Evolutionary conservation across 805 yeast genomes (phyloP), one percentile per base, ranked within the genome.

Genomic region (Komagataella populi): DNA sequence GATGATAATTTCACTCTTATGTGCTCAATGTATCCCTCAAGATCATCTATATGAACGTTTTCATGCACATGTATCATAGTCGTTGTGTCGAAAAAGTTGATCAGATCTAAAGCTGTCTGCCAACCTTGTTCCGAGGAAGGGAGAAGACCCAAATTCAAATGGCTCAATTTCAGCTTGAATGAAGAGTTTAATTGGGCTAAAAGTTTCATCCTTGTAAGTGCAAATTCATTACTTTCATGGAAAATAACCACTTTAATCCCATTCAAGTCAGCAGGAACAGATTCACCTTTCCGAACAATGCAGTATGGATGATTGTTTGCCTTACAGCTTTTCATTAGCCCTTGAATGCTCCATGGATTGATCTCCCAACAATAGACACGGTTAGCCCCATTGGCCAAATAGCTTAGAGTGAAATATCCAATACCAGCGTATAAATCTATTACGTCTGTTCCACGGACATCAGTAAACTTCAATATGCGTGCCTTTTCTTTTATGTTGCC

Each of bases 401-500:
- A 87, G 48, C 86, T 72, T 23, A 88, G 66, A 6, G 89, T 76
- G 62, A 87, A 87, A 63, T 87, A 87, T 3, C 96, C 96, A 49
- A 87, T 88, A 0, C 96, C 96, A 30, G 85, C 81, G 62, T 87
- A 87, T 46, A 88, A 59, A 60, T 87, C 96, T 3, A 84, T 70
- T 0, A 84, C 78, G 20, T 69, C 72, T 0, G 70, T 67, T 10
- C 63, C 70, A 7, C 57, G 50, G 1, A 81, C 62, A 24, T 68
- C 59, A 1, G 51, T 47, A 51, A 68, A 77, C 0, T 63, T 62
- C 45, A 86, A 60, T 0, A 87, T 72, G 18, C 96, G 64, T 12
- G 78, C 73, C 62, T 87, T 87, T 60, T 87, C 96, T 55, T 84
- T 84, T 57, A 88, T 77, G 61, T 87, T 87, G 1, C 96, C 96